phyloP scores from a whole-genome alignment of 139 green algal genomes.

The Tetradesmus lagerheimii region DNA sequence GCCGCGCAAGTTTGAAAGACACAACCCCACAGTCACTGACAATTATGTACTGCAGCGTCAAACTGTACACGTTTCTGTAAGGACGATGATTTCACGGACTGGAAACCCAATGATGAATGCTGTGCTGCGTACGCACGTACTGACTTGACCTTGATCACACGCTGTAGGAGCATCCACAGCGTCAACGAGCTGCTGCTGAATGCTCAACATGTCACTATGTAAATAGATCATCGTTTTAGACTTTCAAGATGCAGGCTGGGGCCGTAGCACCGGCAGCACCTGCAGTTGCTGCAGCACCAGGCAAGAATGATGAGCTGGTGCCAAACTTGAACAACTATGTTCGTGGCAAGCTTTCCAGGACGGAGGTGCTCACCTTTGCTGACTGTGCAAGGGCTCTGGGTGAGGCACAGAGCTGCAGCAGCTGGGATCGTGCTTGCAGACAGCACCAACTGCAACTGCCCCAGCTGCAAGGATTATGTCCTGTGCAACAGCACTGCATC shows the following conservation, averaged over 20 bases:
- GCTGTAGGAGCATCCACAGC: too few relatives aligned
- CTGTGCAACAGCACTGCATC: too few relatives aligned
- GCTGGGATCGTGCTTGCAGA: background rate
- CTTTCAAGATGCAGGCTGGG: background rate
- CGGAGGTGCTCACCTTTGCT: conserved; percentile 30
- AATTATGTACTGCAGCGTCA: background rate
- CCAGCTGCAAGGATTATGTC: background rate
- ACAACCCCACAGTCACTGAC: background rate
- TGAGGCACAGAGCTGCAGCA: background rate
- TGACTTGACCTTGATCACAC: too few relatives aligned
- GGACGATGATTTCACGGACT: too few relatives aligned
- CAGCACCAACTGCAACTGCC: conserved; percentile 2
- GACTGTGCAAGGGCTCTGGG: conserved; percentile 46
- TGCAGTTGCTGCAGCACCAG: background rate
- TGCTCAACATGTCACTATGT: too few relatives aligned
- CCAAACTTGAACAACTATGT: conserved; percentile 47
- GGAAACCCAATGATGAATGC: too few relatives aligned
- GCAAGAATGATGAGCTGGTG: conserved; percentile 30
- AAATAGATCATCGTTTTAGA: too few relatives aligned
- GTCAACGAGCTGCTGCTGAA: too few relatives aligned
- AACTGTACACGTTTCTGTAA: background rate
- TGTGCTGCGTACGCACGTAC: too few relatives aligned
- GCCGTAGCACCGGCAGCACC: background rate
- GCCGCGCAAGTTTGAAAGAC: background rate
- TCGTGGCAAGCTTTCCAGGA: conserved; percentile 36